These are phyloP conservation scores for Xylaria sp. DNA, from an alignment of 2,329 filamentous ascomycete species.

Conservation along the genomic window DNA sequence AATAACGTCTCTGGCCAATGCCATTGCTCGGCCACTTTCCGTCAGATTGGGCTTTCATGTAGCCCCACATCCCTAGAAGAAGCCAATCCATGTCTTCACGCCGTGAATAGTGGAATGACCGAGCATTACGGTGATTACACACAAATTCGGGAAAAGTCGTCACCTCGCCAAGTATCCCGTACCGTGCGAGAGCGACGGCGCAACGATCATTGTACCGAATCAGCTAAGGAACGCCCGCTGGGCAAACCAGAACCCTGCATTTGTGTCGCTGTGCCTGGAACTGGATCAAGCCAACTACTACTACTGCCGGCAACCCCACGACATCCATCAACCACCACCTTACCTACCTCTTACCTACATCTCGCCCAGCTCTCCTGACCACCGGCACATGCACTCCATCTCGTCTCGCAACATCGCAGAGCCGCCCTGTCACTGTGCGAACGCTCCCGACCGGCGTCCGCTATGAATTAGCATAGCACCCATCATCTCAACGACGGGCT, in stretches of 20 bases:
- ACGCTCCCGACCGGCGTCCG: constrained; percentile 12
- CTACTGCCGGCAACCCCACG: not conserved
- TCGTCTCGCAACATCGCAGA: not conserved
- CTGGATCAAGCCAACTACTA: not conserved
- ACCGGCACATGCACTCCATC: constrained; percentile 11
- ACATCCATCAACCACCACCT: not conserved
- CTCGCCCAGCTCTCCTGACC: not conserved
- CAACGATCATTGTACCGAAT: too few species aligned
- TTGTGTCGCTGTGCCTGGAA: not conserved
- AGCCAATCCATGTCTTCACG: not conserved
- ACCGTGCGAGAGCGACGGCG: not conserved
- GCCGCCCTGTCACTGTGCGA: constrained; percentile 1
- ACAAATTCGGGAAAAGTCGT: not conserved
- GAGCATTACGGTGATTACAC: not conserved
- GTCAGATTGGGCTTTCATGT: not conserved
- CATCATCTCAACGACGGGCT: constrained; percentile 23
- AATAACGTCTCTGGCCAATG: too few species aligned
- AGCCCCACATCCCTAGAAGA: not conserved
- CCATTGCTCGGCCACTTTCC: not conserved
- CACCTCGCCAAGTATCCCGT: not conserved
- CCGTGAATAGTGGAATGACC: not conserved
- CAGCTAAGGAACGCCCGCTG: not conserved
- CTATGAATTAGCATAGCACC: constrained; percentile 30
- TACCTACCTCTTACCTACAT: not conserved
- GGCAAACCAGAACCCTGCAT: constrained; percentile 1